These are phyloP conservation scores for Arthrobotrys musiformis DNA, from an alignment of 2,329 filamentous ascomycete genomes.

Conservation along the genomic window DNA sequence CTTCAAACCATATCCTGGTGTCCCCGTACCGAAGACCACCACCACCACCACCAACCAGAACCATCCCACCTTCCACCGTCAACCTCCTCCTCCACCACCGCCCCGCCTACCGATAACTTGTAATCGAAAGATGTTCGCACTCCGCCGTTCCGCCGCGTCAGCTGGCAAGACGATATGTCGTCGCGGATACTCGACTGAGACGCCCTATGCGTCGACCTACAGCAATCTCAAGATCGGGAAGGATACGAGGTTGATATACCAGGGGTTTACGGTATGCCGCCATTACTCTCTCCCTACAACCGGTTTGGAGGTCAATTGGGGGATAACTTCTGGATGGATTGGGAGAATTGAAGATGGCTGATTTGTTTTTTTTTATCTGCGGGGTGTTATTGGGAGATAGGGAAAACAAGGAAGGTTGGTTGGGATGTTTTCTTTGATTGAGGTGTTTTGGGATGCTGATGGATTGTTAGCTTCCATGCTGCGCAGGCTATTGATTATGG, in stretches of 20 bases:
- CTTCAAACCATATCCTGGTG: conserved; percentile 1
- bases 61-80: not conserved
- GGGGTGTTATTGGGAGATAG: conserved; percentile 8
- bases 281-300: not conserved
- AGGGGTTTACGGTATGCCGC: conserved; percentile 73
- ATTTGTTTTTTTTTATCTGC: conserved; percentile 4
- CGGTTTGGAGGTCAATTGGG: not conserved
- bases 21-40: not conserved
- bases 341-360: not conserved
- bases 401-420: conserved; percentile 56
- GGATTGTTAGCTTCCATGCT: conserved; percentile 82
- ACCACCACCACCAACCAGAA: too few relatives aligned
- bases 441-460: conserved; percentile 34
- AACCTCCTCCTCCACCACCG: not conserved
- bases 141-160: conserved; percentile 48
- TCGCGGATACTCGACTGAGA: conserved; percentile 42
- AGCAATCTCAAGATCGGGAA: conserved; percentile 74
- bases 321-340: not conserved
- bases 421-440: not conserved
- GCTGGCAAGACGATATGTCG: conserved; percentile 33
- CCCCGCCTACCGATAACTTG: not conserved
- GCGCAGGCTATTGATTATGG: conserved; percentile 98
- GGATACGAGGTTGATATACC: conserved; percentile 75
- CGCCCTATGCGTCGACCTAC: conserved; percentile 68
- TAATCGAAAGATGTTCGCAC: conserved; percentile 29